A percentile compares a stretch with the other conserved stretches of the same genome.
phyloP scores from a whole-genome alignment of 1,284 basidiomycete species.

The Trichosporon sp. region DNA sequence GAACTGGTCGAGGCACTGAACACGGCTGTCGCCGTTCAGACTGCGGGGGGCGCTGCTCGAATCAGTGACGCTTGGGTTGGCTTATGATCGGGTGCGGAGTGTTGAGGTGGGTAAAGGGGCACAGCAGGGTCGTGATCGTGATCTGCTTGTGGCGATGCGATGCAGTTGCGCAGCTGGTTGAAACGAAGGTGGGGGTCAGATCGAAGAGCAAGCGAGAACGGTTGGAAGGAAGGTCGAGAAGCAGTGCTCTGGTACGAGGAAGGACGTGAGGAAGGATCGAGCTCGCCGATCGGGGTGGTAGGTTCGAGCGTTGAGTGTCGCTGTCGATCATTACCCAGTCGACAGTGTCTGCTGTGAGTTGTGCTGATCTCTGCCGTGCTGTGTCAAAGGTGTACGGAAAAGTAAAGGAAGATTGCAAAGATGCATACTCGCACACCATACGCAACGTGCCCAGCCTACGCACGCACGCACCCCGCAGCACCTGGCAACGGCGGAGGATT shows the following conservation, averaged over 20 bases:
- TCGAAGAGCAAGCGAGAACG: neutral
- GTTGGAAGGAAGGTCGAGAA: neutral
- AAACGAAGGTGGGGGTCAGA: too few relatives aligned
- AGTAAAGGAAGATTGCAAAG: neutral
- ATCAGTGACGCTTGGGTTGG: neutral
- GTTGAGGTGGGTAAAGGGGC: too few relatives aligned
- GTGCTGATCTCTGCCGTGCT: neutral
- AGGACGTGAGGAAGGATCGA: neutral
- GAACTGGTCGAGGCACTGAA: neutral
- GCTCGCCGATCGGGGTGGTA: neutral
- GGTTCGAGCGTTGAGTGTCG: too few relatives aligned
- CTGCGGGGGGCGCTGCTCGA: neutral
- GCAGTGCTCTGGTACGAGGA: neutral
- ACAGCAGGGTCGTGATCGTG: neutral
- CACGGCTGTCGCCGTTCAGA: neutral
- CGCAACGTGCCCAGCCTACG: neutral
- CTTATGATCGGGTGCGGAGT: neutral
- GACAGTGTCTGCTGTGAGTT: neutral
- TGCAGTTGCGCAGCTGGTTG: neutral
- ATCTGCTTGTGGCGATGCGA: neutral
- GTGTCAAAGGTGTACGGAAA: neutral
- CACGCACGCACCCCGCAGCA: neutral
- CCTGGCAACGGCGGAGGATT: neutral
- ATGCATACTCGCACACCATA: neutral
- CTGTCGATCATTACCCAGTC: neutral